Evolutionary conservation across 495 filamentous ascomycete species (phyloP).

Genomic region (Talaromyces liani): DNA sequence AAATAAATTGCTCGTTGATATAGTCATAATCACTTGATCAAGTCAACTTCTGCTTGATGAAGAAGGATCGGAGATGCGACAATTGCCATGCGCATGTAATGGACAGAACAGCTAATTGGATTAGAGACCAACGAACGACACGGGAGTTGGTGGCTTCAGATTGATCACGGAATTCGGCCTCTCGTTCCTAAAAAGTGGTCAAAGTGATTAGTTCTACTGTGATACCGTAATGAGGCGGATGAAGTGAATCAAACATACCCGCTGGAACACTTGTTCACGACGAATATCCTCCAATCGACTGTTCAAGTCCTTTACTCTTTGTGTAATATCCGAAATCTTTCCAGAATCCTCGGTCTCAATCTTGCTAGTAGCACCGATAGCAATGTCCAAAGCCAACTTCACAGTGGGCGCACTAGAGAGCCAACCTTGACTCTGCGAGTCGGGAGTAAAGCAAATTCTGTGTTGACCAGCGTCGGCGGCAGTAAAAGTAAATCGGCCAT

Average conservation of each 20-base stretch:
- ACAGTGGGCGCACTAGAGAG: constrained; percentile 59
- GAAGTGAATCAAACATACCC: constrained; percentile 52
- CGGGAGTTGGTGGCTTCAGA: constrained; percentile 88
- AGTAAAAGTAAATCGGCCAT: constrained; percentile 92
- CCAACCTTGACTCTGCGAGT: constrained; percentile 58
- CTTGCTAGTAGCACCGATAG: constrained; percentile 89
- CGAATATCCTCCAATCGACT: constrained; percentile 79
- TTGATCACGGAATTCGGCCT: constrained; percentile 96
- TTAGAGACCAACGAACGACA: constrained; percentile 88
- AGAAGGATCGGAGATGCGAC: constrained; percentile 89
- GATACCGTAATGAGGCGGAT: not conserved
- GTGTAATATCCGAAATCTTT: constrained; percentile 86
- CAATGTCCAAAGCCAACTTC: constrained; percentile 80
- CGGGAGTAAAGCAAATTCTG: constrained; percentile 86
- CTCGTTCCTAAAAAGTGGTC: constrained; percentile 65
- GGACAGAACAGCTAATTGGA: constrained; percentile 83
- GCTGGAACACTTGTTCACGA: constrained; percentile 91
- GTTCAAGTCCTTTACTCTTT: constrained; percentile 87
- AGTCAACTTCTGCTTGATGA: constrained; percentile 99
- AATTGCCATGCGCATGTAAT: constrained; percentile 96
- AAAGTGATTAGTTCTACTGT: not conserved
- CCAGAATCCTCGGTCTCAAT: constrained; percentile 92
- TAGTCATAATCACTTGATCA: constrained; percentile 21
- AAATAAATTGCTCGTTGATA: not conserved
- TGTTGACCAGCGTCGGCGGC: constrained; percentile 91